phyloP scores from a whole-genome alignment of 768 basidiomycete genomes.

The Sarcodon sp. region DNA sequence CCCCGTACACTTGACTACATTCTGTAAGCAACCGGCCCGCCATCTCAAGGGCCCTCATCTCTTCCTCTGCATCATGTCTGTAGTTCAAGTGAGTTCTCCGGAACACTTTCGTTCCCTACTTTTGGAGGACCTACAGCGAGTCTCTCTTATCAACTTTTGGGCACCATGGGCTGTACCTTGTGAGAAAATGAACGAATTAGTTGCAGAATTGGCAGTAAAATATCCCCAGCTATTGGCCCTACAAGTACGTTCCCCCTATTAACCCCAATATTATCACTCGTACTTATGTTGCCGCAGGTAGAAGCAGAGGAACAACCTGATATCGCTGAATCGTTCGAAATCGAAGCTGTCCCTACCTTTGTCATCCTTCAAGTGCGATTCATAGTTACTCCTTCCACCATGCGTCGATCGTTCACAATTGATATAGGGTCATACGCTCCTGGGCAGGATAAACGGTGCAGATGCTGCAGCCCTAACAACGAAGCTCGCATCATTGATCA shows the following conservation, averaged over 20 bases:
- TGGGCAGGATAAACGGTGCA: conserved; percentile 68
- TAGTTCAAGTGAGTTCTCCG: conserved; percentile 41
- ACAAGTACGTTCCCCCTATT: conserved; percentile 31
- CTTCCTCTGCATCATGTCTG: background rate
- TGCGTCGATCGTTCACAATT: background rate
- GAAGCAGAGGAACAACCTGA: conserved; percentile 74
- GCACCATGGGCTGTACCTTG: conserved; percentile 90
- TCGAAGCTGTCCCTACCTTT: conserved; percentile 81
- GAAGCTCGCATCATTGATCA: conserved; percentile 46
- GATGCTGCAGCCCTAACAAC: conserved; percentile 55
- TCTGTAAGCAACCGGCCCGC: too few species aligned
- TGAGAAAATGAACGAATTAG: conserved; percentile 75
- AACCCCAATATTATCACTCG: background rate
- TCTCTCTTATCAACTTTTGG: conserved; percentile 92
- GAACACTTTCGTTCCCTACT: conserved; percentile 66
- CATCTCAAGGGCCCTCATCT: background rate
- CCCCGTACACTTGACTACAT: too few species aligned
- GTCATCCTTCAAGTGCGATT: conserved; percentile 62
- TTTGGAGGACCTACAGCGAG: conserved; percentile 59
- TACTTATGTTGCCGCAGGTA: conserved; percentile 31
- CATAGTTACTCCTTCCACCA: background rate
- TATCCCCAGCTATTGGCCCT: conserved; percentile 60
- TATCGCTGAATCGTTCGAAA: conserved; percentile 85
- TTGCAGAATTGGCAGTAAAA: conserved; percentile 60
- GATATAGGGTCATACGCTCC: conserved; percentile 74